Evolutionary conservation across 2,329 filamentous ascomycete species (phyloP).

Genomic region (Trichoderma arundinaceum): DNA sequence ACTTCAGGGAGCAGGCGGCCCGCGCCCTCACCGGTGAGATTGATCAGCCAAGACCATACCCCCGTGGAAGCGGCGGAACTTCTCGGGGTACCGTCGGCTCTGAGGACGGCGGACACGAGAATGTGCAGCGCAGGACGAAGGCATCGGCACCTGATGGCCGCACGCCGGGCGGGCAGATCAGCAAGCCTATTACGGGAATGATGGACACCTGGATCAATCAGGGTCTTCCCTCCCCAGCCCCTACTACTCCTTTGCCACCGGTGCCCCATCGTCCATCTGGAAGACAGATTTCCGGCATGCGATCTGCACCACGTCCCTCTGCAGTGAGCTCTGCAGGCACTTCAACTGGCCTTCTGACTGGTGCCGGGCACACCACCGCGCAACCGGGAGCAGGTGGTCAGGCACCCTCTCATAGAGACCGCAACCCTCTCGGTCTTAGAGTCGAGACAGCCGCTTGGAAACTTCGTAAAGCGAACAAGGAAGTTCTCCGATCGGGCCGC

Average conservation of each 20-base stretch:
- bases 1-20: conserved; percentile 37
- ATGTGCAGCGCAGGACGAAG: not conserved
- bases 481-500: conserved; percentile 33
- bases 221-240: conserved; percentile 36
- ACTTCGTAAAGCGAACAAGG: conserved; percentile 36
- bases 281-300: conserved; percentile 12
- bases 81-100: not conserved
- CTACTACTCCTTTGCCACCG: conserved; percentile 38
- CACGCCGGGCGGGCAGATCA: not conserved
- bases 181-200: conserved; percentile 27
- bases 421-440: conserved; percentile 38
- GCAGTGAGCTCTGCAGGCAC: conserved; percentile 3
- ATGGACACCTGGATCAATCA: conserved; percentile 39
- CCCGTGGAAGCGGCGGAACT: not conserved
- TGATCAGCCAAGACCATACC: conserved; percentile 7
- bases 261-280: conserved; percentile 38
- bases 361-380: not conserved
- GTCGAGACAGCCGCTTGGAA: conserved; percentile 37
- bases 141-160: not conserved
- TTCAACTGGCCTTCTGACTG: not conserved
- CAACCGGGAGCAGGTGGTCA: not conserved
- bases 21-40: conserved; percentile 25
- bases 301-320: conserved; percentile 6
- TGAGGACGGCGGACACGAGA: not conserved
- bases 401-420: conserved; percentile 35